Evolutionary conservation across 2,329 filamentous ascomycete genomes (phyloP).

Genomic region (Graphilbum sp.): DNA sequence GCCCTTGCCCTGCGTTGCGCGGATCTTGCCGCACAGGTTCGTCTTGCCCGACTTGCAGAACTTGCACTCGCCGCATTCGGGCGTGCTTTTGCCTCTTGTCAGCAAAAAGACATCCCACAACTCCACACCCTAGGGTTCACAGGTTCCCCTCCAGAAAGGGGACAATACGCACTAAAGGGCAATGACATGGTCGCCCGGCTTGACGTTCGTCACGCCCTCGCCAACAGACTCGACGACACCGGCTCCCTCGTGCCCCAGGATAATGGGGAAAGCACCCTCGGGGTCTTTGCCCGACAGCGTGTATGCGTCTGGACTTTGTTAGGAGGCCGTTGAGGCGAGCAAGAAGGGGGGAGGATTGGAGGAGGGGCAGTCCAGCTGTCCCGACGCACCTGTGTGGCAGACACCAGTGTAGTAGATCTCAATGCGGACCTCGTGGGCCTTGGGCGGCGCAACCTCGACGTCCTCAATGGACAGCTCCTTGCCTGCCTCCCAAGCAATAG

Average conservation of each 20-base stretch:
- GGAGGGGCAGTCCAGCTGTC: no score
- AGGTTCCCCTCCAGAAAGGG: no score
- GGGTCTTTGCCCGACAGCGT: constrained; percentile 93
- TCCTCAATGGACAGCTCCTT: constrained; percentile 82
- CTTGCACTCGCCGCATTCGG: constrained; percentile 95
- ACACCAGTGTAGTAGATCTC: constrained; percentile 96
- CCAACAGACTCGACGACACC: constrained; percentile 84
- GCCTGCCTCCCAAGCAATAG: constrained; percentile 92
- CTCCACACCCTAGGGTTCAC: no score
- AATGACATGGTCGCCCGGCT: constrained; percentile 78
- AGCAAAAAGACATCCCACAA: no score
- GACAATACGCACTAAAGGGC: constrained; percentile 52
- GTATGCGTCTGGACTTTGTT: constrained; percentile 77
- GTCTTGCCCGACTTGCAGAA: constrained; percentile 99
- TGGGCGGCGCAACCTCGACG: constrained; percentile 77
- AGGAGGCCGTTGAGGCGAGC: no score
- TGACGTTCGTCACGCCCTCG: constrained; percentile 85
- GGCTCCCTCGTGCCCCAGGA: constrained; percentile 81
- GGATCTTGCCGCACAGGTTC: constrained; percentile 97
- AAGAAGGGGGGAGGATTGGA: no score
- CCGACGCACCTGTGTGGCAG: constrained; percentile 74
- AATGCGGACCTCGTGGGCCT: constrained; percentile 89
- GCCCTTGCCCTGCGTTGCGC: constrained; percentile 86
- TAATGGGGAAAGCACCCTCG: constrained; percentile 81
- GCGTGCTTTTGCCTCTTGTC: constrained; percentile 51